Conservation (phyloP, 2,329 filamentous ascomycete genomes). For the Trichothecium roseum region DNA sequence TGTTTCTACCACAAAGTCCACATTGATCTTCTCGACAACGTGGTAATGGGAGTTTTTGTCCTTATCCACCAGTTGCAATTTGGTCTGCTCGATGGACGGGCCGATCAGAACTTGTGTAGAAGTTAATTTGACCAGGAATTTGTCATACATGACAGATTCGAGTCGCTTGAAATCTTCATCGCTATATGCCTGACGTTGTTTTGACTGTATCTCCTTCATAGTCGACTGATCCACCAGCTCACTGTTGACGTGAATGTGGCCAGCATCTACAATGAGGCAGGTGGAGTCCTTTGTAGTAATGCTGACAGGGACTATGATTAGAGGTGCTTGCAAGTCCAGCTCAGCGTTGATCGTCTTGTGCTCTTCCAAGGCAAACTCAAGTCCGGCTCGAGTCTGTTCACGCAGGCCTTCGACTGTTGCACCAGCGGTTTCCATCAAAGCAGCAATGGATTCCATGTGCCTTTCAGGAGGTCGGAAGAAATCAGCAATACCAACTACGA, state of each 20-base stretch:
- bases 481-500: conserved; percentile 79
- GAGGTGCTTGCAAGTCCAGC: conserved; percentile 84
- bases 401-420: conserved; percentile 91
- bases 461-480: conserved; percentile 96
- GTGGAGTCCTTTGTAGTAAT: conserved; percentile 72
- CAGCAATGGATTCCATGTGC: conserved; percentile 97
- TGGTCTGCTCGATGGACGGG: conserved; percentile 83
- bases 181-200: conserved; percentile 78
- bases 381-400: conserved; percentile 87
- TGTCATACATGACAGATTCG: conserved; percentile 94
- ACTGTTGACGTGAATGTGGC: conserved; percentile 89
- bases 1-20: conserved; percentile 91
- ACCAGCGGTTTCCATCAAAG: conserved; percentile 89
- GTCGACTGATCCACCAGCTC: conserved; percentile 89
- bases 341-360: conserved; percentile 98
- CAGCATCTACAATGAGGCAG: conserved; percentile 90
- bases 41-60: conserved; percentile 66
- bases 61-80: conserved; percentile 62
- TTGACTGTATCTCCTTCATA: conserved; percentile 79
- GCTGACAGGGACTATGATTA: conserved; percentile 93
- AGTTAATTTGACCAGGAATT: conserved; percentile 83
- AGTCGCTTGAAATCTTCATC: conserved; percentile 82
- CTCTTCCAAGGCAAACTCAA: conserved; percentile 93
- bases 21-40: conserved; percentile 92
- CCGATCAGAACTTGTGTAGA: conserved; percentile 95